phyloP scores from a whole-genome alignment of 2,329 filamentous ascomycete species.

The Ascomycota sp. region DNA sequence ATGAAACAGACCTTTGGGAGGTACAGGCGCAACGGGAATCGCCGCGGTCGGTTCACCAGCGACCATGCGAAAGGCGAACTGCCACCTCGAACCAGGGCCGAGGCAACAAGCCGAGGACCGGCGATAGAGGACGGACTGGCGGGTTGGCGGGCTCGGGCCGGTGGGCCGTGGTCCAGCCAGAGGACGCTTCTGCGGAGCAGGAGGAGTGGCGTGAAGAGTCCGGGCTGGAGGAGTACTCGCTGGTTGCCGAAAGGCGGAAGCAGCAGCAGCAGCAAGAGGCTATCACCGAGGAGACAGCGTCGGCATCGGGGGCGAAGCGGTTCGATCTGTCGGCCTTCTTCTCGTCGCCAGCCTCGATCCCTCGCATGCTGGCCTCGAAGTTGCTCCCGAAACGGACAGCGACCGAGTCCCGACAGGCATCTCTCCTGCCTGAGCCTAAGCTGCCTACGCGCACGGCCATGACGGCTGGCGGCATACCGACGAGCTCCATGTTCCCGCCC shows the following conservation, averaged over 20 bases:
- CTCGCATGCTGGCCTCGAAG: slow-evolving; percentile 13
- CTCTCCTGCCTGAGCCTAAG: slow-evolving; percentile 5
- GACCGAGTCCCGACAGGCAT: slow-evolving; percentile 3
- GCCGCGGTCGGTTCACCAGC: slow-evolving; percentile 12
- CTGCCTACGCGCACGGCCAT: slow-evolving; percentile 5
- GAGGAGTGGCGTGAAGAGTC: slow-evolving; percentile 3
- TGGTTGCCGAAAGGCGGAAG: slow-evolving; percentile 15
- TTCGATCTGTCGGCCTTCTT: slow-evolving; percentile 35
- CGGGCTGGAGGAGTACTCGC: slow-evolving; percentile 21
- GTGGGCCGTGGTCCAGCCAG: slow-evolving; percentile 2
- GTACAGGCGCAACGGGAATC: slow-evolving; percentile 30
- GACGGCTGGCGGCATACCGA: slow-evolving; percentile 10
- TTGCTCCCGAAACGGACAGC: slow-evolving; percentile 8
- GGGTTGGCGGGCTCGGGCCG: slow-evolving; percentile 1
- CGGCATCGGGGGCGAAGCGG: slow-evolving; percentile 10
- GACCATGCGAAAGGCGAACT: slow-evolving; percentile 10
- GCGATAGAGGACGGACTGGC: slow-evolving; percentile 12
- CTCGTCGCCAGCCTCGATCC: slow-evolving; percentile 29
- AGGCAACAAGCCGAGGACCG: slow-evolving; percentile 16
- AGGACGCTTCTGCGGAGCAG: slow-evolving; percentile 2
- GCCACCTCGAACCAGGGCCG: slow-evolving; percentile 6
- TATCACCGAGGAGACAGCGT: slow-evolving; percentile 5
- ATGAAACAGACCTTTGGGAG: slow-evolving; percentile 36
- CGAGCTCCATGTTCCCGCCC: slow-evolving; percentile 20
- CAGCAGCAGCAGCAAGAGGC: slow-evolving; percentile 1